Evolutionary conservation across 2,329 filamentous ascomycete species (phyloP), one percentile per base, ranked within the genome.

Genomic region (Aspergillus glaucus): DNA sequence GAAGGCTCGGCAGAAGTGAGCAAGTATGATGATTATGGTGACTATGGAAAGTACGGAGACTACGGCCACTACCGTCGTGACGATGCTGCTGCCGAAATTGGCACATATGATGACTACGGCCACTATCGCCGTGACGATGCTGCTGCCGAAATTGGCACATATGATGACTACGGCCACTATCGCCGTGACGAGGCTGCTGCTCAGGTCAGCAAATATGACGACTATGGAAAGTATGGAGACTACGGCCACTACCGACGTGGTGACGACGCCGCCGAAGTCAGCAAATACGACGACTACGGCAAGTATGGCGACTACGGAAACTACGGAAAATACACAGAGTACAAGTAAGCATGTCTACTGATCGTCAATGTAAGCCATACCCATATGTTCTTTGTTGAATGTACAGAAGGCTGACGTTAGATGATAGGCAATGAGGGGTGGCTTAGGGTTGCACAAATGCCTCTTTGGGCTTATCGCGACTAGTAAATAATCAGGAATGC

Each of bases 231-330:
- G 46, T 47, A 51, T 46, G 45, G 53, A 28, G 45, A 52, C 47
- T 44, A 46, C 26, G 46, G 47, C 3, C 40, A 36, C 41, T 46
- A 49, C 46, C 43, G 52, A 28, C n/a, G 36, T 15, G 36, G 9
- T 7, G 36, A 39, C 6, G 34, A 37, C 34, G 34, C 34, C 3
- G 34, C 34, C 34, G 14, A n/a, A 17, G 9, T 28, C 26, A 28
- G 26, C 26, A 28, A 28, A 9, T 28, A 28, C 9, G 17, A 37
- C n/a, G 34, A 47, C 44, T 21, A 49, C 15, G 48, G 46, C 1
- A 49, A 26, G 7, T 58, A 56, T n/a, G 50, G 41, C 8, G 49
- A 51, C 34, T 59, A 59, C 44, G 58, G 50, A 7, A 40, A 54
- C 19, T 58, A 58, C 39, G 55, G 51, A 32, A 43, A 45, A 6